Conservation (phyloP, 345 rosid species). For the Leavenworthia alabamica region DNA sequence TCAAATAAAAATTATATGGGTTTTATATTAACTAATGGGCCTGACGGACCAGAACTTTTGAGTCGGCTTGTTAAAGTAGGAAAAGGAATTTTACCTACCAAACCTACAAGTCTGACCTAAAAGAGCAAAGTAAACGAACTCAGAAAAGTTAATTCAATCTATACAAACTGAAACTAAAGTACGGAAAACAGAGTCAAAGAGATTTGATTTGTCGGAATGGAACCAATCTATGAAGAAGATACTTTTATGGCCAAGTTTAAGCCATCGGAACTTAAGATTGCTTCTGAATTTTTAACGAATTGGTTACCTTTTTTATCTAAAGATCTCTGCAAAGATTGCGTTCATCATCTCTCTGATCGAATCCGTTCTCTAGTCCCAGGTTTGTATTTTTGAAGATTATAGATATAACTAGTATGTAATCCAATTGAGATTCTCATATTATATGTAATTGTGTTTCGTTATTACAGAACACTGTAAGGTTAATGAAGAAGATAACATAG, state of each 20-base stretch:
- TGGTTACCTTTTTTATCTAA: conserved; percentile 84
- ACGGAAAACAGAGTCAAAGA: too few species aligned
- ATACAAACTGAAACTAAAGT: too few species aligned
- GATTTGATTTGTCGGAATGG: too few species aligned
- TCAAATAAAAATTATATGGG: too few species aligned
- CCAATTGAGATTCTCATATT: not conserved
- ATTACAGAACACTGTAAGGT: conserved; percentile 4
- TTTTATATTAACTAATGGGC: conserved; percentile 4
- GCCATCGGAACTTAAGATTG: conserved; percentile 62
- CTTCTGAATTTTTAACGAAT: conserved; percentile 63
- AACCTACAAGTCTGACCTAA: not conserved
- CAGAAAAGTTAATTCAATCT: too few species aligned
- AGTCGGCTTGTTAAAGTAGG: not conserved
- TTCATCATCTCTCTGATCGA: conserved; percentile 49
- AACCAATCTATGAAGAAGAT: conserved; percentile 42
- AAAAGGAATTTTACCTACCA: not conserved
- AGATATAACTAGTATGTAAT: too few species aligned
- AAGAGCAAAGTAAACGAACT: conserved; percentile 28
- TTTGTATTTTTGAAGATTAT: too few species aligned
- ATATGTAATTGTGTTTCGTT: not conserved
- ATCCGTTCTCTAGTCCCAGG: conserved; percentile 62
- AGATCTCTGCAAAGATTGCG: conserved; percentile 64
- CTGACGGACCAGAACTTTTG: not conserved
- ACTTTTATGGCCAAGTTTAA: conserved; percentile 48
- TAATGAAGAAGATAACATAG: not conserved